Percentiles rank a stretch among this genome's conserved stretches.
Evolutionary conservation across 176 grass and related monocot genomes (phyloP).

Genomic region (Carex parvula): DNA sequence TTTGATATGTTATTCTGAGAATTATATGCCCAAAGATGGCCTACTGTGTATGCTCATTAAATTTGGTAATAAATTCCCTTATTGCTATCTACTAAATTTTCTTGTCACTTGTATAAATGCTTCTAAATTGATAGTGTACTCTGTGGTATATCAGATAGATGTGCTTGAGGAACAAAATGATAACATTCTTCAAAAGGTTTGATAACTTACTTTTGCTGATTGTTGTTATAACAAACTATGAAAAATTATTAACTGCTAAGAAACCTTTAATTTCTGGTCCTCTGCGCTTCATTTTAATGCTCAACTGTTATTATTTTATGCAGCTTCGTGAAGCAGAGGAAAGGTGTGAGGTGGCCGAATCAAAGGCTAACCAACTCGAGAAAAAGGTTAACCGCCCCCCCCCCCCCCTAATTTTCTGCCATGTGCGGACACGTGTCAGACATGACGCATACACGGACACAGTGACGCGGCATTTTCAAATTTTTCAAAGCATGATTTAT

Average conservation of each 20-base stretch:
- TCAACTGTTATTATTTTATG: not conserved
- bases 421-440: too few species aligned
- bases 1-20: constrained; percentile 8
- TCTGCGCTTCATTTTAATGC: constrained; percentile 35
- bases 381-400: constrained; percentile 40
- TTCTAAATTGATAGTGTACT: constrained; percentile 28
- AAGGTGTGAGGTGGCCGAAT: constrained; percentile 55
- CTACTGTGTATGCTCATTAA: constrained; percentile 20
- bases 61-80: constrained; percentile 15
- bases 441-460: too few species aligned
- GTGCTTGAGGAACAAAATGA: constrained; percentile 67
- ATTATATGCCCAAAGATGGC: constrained; percentile 20
- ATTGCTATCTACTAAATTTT: not conserved
- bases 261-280: constrained; percentile 26
- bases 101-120: not conserved
- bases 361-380: constrained; percentile 49
- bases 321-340: constrained; percentile 76
- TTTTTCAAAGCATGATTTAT: too few species aligned
- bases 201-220: constrained; percentile 23
- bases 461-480: too few species aligned
- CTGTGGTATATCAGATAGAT: constrained; percentile 56
- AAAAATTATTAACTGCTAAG: constrained; percentile 11
- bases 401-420: not conserved
- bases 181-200: constrained; percentile 65
- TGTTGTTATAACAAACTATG: not conserved